phyloP scores from a whole-genome alignment of 169 alveolate genomes.

The Plasmodium gaboni region DNA sequence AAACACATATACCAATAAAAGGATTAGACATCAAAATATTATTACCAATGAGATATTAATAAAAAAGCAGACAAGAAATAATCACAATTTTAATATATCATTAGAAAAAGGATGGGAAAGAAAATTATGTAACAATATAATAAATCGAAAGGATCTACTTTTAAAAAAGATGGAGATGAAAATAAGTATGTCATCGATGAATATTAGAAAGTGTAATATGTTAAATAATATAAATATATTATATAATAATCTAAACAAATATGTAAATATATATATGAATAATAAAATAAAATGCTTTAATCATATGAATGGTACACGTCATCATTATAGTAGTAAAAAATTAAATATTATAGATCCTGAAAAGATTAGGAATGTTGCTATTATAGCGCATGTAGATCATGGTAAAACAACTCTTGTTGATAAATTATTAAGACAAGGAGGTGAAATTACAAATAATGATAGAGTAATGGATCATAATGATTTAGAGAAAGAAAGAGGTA shows the following conservation, averaged over 20 bases:
- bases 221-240: neutral
- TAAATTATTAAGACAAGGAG: slow-evolving; percentile 85
- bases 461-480: slow-evolving; percentile 93
- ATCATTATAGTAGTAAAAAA: slow-evolving; percentile 31
- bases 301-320: neutral
- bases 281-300: neutral
- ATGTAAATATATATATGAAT: too few species aligned
- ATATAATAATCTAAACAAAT: slow-evolving; percentile 3
- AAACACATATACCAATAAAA: too few species aligned
- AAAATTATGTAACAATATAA: too few species aligned
- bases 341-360: slow-evolving; percentile 68
- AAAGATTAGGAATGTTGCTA: slow-evolving; percentile 97
- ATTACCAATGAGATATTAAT: too few species aligned
- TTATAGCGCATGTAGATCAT: slow-evolving; percentile 99
- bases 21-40: too few species aligned
- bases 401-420: slow-evolving; percentile 99
- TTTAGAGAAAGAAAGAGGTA: slow-evolving; percentile 97
- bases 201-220: too few species aligned
- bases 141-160: too few species aligned
- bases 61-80: too few species aligned
- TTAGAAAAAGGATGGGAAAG: too few species aligned
- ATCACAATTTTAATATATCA: too few species aligned
- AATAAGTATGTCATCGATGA: too few species aligned
- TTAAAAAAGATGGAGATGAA: too few species aligned
- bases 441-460: slow-evolving; percentile 80